Evolutionary conservation across 2,329 filamentous ascomycete species (phyloP), one percentile per base, ranked within the genome.

Genomic region (Aureobasidium subglaciale): DNA sequence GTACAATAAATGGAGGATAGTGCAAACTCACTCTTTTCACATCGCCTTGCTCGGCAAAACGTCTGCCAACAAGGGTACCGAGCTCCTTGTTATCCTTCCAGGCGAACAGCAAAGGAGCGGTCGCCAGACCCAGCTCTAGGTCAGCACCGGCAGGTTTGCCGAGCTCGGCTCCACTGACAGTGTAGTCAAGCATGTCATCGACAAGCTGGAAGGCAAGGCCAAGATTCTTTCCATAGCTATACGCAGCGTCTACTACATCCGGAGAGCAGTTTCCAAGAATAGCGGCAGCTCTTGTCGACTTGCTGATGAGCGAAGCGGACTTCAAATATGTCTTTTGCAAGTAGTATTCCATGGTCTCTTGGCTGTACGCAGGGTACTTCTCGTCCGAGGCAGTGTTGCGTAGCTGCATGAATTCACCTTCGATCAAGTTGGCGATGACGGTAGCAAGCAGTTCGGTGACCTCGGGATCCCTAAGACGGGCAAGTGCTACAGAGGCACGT

Each of bases 371-470:
- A 1, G 92, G 92, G 63, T 88, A 85, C 61, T 81, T 79, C 76
- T 97, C 92, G 68, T 96, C 92, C 61, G 82, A 79, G 42, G 88
- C 88, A 1, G 93, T 97, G 72, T 99, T 99, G 75, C 96, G 95
- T 64, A 99, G 78, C 76, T 99, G 93, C 93, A 99, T 99, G 76
- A 99, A 97, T 73, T 99, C 93, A 67, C 93, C 93, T 74, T 99
- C 93, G 18, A 99, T 91, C 24, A 99, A 78, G 70, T 99, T 99
- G 41, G 93, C 92, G 63, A 99, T 97, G 38, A 97, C 93, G 1
- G 92, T 97, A 4, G 93, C 90, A 27, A 99, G 77, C 7, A 99
- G 80, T 74, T 99, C 93, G 8, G 90, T 90, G 2, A 99, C 93
- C 72, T 99, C 93, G 40, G 91, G 87, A 67, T 99, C 90, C 29